These are phyloP conservation scores for Verticillium longisporum DNA, from an alignment of 2,329 filamentous ascomycete species.

Conservation along the genomic window DNA sequence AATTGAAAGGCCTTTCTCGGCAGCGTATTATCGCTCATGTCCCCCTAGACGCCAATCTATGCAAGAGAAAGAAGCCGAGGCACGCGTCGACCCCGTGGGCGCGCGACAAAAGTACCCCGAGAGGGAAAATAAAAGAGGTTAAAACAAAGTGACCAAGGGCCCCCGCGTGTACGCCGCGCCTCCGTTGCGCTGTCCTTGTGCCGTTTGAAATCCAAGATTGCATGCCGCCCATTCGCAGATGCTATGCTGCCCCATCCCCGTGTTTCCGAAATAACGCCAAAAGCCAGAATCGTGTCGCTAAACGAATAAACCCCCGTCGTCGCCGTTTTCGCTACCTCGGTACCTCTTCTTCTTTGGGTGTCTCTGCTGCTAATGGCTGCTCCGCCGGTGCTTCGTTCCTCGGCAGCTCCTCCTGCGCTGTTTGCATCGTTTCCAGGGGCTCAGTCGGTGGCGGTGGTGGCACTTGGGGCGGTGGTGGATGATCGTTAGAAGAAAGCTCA, in stretches of 20 bases:
- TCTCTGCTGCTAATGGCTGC: not conserved
- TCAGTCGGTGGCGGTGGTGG: not conserved
- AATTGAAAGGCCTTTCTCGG: not conserved
- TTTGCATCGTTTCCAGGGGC: too few species aligned
- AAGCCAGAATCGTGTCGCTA: not conserved
- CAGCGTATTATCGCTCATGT: not conserved
- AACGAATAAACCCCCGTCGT: not conserved
- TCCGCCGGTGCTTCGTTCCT: not conserved
- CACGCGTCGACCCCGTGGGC: not conserved
- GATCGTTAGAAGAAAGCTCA: slow-evolving; percentile 7
- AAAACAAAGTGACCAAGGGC: not conserved
- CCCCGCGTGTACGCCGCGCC: not conserved
- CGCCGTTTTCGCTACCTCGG: not conserved
- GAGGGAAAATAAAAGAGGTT: not conserved
- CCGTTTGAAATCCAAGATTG: not conserved
- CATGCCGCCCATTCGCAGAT: not conserved
- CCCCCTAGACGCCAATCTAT: not conserved
- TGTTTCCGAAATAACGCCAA: not conserved
- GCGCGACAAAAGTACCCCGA: too few species aligned
- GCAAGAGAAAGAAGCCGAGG: not conserved
- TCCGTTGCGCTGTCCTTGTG: not conserved
- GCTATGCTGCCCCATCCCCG: not conserved
- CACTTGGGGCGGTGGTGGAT: not conserved
- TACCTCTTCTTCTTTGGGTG: not conserved
- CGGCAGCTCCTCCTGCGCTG: not conserved